Base-by-base conservation (phyloP, 1,284 basidiomycete genomes). In the Ceratobasidium sp. region DNA sequence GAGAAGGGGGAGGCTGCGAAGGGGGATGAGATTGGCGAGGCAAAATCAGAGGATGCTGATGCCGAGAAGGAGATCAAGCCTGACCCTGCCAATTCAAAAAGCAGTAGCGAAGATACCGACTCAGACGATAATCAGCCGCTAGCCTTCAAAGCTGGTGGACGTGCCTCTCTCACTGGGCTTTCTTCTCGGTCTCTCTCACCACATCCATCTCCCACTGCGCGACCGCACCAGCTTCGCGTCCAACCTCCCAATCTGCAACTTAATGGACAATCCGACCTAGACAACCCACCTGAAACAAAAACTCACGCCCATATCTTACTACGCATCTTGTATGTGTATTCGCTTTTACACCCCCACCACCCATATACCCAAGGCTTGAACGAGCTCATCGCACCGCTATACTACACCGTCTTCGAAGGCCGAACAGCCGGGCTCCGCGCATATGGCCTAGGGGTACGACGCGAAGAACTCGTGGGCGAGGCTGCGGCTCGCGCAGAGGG, bases 301-400 rank as follows among this genome's bases (percentile, higher is more conserved):
- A 79, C 80, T 0, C 80, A 82, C 55, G 75, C 77, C 11, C 82
- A 83, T 57, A 78, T 76, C 30, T 73, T 83, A 3, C 78, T 78
- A 2, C 79, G 83, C 1, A 74, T 84, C 30, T 75, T 83, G 3
- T 82, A 79, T 73, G 75, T 82, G 32, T 80, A 81, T 63, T 75
- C 78, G 14, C 76, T 77, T 6, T 50, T 78, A 16, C 79, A 82
- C 71, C 79, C 80, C 0, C 78, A 80, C 50, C 79, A 78, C 73
- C 35, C 73, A 1, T 82, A 81, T 76, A 77, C 78, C 18, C 77
- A 80, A 46, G 78, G 77, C 1, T 77, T 82, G 38, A 77, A 80
- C 54, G 79, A 82, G 64, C 78, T 82, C 23, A 76, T 80, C n/a
- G 75, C 78, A 1, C 78, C 79, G 8, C 74, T 84, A 21, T 84